Conservation (phyloP, 371 early-diverging fungal genomes). For the Choanephora cucurbitarum region DNA sequence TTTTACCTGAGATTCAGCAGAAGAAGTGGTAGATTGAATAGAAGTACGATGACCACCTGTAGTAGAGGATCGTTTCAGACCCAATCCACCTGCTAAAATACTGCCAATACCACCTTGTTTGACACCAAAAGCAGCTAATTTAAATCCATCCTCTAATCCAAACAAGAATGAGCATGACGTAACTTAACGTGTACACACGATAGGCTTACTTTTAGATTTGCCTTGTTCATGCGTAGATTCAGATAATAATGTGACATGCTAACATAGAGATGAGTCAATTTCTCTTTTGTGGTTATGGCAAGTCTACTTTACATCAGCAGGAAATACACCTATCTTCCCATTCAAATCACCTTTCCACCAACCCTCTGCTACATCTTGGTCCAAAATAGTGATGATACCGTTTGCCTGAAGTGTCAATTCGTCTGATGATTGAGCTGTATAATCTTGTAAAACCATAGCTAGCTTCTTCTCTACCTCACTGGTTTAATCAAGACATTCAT, state of each 20-base stretch:
- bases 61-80: conserved; percentile 12
- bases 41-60: conserved; percentile 5
- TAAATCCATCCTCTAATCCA: conserved; percentile 36
- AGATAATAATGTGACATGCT: conserved; percentile 29
- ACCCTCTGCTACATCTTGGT: conserved; percentile 56
- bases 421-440: conserved; percentile 60
- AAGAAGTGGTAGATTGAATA: not conserved
- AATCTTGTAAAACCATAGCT: conserved; percentile 62
- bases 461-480: conserved; percentile 22
- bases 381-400: conserved; percentile 63
- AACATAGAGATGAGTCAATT: too few relatives aligned
- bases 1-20: not conserved
- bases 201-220: conserved; percentile 21
- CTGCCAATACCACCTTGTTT: conserved; percentile 83
- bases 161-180: not conserved
- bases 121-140: conserved; percentile 76
- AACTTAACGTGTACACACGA: not conserved
- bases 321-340: conserved; percentile 60
- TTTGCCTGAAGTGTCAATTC: conserved; percentile 66
- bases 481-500: not conserved
- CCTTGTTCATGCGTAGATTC: conserved; percentile 4
- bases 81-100: conserved; percentile 62
- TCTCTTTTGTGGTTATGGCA: too few relatives aligned
- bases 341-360: conserved; percentile 68
- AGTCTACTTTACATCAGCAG: conserved; percentile 62